Percentiles rank a stretch among this genome's conserved stretches.
Evolutionary conservation across 2,329 filamentous ascomycete species (phyloP).

Genomic region (Arthrocladium fulminans): DNA sequence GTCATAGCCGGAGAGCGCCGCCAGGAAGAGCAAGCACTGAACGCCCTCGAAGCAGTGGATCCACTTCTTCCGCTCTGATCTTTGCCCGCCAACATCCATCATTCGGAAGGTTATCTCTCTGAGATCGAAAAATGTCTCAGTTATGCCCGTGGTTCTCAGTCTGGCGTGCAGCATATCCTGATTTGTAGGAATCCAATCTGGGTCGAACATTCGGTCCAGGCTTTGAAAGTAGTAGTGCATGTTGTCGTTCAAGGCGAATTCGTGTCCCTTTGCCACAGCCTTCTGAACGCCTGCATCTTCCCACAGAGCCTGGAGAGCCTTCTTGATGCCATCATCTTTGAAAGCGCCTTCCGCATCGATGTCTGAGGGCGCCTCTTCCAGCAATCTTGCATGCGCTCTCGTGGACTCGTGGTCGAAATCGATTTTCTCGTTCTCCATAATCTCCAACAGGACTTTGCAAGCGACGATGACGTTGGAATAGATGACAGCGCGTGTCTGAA

Average conservation of each 20-base stretch:
- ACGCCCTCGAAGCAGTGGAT: slow-evolving; percentile 95
- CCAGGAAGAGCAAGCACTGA: slow-evolving; percentile 83
- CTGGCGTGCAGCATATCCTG: slow-evolving; percentile 89
- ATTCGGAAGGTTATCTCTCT: slow-evolving; percentile 90
- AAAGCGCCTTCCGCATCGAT: slow-evolving; percentile 74
- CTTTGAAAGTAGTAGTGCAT: slow-evolving; percentile 81
- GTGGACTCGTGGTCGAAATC: slow-evolving; percentile 71
- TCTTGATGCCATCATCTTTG: slow-evolving; percentile 54
- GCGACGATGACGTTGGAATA: slow-evolving; percentile 92
- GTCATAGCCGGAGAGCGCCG: slow-evolving; percentile 92
- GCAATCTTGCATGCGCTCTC: slow-evolving; percentile 67
- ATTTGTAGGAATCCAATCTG: slow-evolving; percentile 78
- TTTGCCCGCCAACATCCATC: slow-evolving; percentile 89
- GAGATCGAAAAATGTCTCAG: slow-evolving; percentile 86
- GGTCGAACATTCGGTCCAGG: slow-evolving; percentile 64
- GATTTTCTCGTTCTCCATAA: slow-evolving; percentile 78
- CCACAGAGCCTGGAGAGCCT: slow-evolving; percentile 77
- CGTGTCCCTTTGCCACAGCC: slow-evolving; percentile 88
- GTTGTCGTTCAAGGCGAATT: slow-evolving; percentile 94
- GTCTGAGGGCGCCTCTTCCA: slow-evolving; percentile 67
- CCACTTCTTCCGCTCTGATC: slow-evolving; percentile 94
- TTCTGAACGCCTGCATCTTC: slow-evolving; percentile 70
- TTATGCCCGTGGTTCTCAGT: slow-evolving; percentile 88
- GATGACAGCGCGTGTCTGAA: slow-evolving; percentile 90
- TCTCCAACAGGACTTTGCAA: slow-evolving; percentile 80